phyloP scores from a whole-genome alignment of 2,329 filamentous ascomycete genomes.

The Fusarium sp. region DNA sequence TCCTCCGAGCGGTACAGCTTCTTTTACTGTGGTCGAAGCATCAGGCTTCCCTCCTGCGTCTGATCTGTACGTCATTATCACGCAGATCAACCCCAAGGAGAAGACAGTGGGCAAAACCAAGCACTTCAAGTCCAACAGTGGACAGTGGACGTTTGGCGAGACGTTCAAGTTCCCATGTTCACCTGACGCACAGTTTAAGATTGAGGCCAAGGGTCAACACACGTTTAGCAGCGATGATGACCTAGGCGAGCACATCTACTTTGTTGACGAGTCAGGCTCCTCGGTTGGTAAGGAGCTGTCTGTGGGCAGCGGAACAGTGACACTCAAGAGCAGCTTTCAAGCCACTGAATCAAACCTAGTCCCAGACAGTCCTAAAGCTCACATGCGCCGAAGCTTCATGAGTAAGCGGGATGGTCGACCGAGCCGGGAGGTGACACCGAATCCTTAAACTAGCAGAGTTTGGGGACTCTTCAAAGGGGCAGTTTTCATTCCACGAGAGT shows the following conservation, averaged over 20 bases:
- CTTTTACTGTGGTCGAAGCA: slow-evolving; percentile 83
- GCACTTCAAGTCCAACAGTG: slow-evolving; percentile 79
- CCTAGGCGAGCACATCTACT: slow-evolving; percentile 88
- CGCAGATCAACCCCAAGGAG: slow-evolving; percentile 73
- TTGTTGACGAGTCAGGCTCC: slow-evolving; percentile 82
- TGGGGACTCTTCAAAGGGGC: background rate
- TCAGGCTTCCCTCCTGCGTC: slow-evolving; percentile 79
- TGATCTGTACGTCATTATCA: slow-evolving; percentile 82
- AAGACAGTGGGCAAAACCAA: slow-evolving; percentile 95
- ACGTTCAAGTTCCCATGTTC: slow-evolving; percentile 82
- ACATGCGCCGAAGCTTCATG: slow-evolving; percentile 66
- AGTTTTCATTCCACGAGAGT: slow-evolving; percentile 6
- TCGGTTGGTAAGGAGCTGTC: slow-evolving; percentile 78
- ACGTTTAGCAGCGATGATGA: slow-evolving; percentile 86
- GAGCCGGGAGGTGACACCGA: slow-evolving; percentile 60
- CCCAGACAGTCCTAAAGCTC: slow-evolving; percentile 61
- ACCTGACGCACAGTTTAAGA: slow-evolving; percentile 86
- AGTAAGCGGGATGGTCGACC: slow-evolving; percentile 61
- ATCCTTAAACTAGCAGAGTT: slow-evolving; percentile 42
- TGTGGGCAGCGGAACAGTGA: slow-evolving; percentile 78
- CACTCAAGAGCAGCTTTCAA: slow-evolving; percentile 79
- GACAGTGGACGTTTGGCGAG: slow-evolving; percentile 78
- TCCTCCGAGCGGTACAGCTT: slow-evolving; percentile 78
- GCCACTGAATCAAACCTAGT: slow-evolving; percentile 59
- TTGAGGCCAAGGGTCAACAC: slow-evolving; percentile 87